A percentile compares a stretch with the other conserved stretches of the same genome.
Conservation (phyloP, 2,329 filamentous ascomycete species). For the Phyllosticta citriasiana region DNA sequence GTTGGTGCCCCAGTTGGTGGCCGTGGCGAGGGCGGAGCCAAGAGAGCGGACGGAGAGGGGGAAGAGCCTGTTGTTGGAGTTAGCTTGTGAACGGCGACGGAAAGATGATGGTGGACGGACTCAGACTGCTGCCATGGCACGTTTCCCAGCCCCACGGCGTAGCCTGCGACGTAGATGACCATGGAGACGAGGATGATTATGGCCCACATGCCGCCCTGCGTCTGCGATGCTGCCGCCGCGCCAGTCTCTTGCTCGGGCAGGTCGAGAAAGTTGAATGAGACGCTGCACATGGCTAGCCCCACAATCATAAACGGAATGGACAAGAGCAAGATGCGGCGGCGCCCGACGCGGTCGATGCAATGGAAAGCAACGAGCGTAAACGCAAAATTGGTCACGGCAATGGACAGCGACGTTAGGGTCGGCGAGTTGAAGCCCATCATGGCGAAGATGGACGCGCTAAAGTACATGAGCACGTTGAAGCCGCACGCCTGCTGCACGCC, state of each 20-base stretch:
- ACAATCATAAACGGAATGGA: slow-evolving; percentile 77
- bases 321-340: slow-evolving; percentile 57
- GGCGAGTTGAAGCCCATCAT: slow-evolving; percentile 37
- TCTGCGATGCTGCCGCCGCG: slow-evolving; percentile 10
- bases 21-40: slow-evolving; percentile 63
- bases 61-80: slow-evolving; percentile 44
- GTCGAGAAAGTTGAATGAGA: slow-evolving; percentile 60
- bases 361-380: slow-evolving; percentile 38
- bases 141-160: slow-evolving; percentile 79
- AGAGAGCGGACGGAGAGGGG: slow-evolving; percentile 63
- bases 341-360: slow-evolving; percentile 35
- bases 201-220: slow-evolving; percentile 15
- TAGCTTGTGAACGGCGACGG: background rate
- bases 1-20: slow-evolving; percentile 82
- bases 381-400: slow-evolving; percentile 37
- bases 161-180: slow-evolving; percentile 74
- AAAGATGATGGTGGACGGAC: slow-evolving; percentile 20
- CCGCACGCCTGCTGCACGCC: slow-evolving; percentile 78
- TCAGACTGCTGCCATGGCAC: slow-evolving; percentile 97
- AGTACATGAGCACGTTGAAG: slow-evolving; percentile 31
- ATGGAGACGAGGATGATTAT: slow-evolving; percentile 60
- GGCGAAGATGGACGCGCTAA: slow-evolving; percentile 37
- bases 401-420: slow-evolving; percentile 34
- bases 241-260: slow-evolving; percentile 23
- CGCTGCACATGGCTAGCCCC: slow-evolving; percentile 60